Base-by-base conservation (phyloP, 2,329 filamentous ascomycete genomes). In the Pseudopyricularia javanii region DNA sequence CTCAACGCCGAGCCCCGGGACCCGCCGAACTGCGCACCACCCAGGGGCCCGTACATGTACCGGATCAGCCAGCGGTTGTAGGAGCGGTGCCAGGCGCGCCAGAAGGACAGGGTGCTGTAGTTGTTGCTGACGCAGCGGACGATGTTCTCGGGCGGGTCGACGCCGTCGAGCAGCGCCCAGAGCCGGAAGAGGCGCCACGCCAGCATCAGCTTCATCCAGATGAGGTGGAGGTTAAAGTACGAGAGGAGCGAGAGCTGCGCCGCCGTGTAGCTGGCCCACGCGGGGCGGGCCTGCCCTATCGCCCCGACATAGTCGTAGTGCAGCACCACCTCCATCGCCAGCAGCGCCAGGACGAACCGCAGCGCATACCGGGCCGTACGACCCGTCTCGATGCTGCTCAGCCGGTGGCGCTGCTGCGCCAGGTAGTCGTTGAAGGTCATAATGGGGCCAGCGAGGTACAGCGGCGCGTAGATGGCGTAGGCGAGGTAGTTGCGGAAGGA, bases 111-210 rank as follows among this genome's bases (percentile, higher is more conserved):
- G 0, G 89, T 86, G 58, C 86, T 91, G 72, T 91, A 96, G 67
- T 97, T 97, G 72, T 98, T 83, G 63, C 84, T 91, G 70, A 96
- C 89, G 69, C 94, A 98, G 59, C 93, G 87, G 53, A 96, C 80
- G 89, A 98, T 96, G 71, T 98, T 98, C 70, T 98, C 93, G 0
- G 93, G 91, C 0, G 93, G 89, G 63, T 98, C 93, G 59, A 98
- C 82, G 56, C 88, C 88, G 65, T 98, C 93, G 15, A 91, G 65
- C 4, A 98, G 78, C 0, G 88, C 78, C 93, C 93, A 98, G n/a
- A 98, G 81, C 4, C 94, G 87, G 79, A 97, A 97, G 66, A 97
- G 85, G n/a, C 93, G 86, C 91, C 91, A 98, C 1, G 93, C 93
- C 7, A 98, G 81, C 4, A 98, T 82, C 1, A 98, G 82, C 67